Conservation (phyloP, 805 yeast species). For the Saccharomycopsis microspora region DNA sequence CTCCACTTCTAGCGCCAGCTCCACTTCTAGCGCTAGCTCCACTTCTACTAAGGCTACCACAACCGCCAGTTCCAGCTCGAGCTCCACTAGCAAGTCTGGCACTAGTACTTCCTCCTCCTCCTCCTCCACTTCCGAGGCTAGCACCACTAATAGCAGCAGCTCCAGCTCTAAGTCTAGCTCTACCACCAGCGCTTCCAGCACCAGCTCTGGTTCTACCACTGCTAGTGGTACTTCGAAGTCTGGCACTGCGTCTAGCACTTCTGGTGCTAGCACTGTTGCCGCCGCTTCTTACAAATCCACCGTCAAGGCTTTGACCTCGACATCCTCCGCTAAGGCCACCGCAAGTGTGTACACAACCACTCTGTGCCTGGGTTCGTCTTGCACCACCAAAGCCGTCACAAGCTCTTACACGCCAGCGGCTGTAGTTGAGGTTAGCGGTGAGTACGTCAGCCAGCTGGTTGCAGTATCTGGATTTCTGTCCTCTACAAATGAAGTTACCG, state of each 20-base stretch:
- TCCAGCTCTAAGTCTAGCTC: not conserved
- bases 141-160: not conserved
- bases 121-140: not conserved
- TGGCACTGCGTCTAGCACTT: not conserved
- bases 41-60: not conserved
- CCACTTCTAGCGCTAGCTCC: constrained; percentile 10
- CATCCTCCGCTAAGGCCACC: not conserved
- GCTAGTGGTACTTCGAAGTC: not conserved
- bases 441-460: not conserved
- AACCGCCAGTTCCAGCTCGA: not conserved
- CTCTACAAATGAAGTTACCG: not conserved
- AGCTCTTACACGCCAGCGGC: no score
- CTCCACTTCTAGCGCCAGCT: constrained; percentile 2
- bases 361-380: no score
- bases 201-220: not conserved
- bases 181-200: not conserved
- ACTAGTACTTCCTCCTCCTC: not conserved
- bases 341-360: not conserved
- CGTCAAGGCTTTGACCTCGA: not conserved
- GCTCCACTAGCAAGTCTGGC: not conserved
- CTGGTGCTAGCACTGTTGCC: not conserved
- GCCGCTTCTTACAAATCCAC: not conserved
- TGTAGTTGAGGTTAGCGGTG: no score
- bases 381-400: no score
- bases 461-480: not conserved